Percentiles rank a stretch among this genome's conserved stretches.
These are phyloP conservation scores for Areca catechu DNA, from an alignment of 176 grass and related monocot genomes.

Conservation along the genomic window DNA sequence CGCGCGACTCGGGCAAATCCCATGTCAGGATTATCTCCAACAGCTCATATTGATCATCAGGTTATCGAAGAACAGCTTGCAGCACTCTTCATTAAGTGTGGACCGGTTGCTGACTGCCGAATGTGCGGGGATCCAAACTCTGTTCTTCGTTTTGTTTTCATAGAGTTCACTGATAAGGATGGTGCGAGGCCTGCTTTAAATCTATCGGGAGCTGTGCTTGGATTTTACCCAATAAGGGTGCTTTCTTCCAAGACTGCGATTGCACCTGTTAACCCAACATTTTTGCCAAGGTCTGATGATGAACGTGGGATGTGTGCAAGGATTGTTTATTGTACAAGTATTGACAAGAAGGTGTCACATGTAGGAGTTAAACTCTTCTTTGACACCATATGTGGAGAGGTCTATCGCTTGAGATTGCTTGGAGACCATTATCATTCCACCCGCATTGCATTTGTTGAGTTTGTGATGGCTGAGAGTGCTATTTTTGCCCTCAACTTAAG, in stretches of 20 bases:
- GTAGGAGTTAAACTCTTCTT: slow-evolving; percentile 98
- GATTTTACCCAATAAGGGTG: slow-evolving; percentile 91
- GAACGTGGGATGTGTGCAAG: slow-evolving; percentile 98
- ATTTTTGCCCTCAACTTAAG: no score
- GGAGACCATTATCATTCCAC: slow-evolving; percentile 98
- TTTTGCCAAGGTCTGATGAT: slow-evolving; percentile 94
- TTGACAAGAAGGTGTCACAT: slow-evolving; percentile 99
- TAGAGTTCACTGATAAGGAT: slow-evolving; percentile 99
- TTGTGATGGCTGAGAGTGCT: no score
- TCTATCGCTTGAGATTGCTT: slow-evolving; percentile 86
- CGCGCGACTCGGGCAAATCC: no score
- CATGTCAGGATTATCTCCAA: no score
- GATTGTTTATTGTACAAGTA: slow-evolving; percentile 98
- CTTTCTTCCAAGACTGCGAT: slow-evolving; percentile 98
- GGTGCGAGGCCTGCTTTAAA: slow-evolving; percentile 73
- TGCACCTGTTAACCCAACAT: slow-evolving; percentile 91
- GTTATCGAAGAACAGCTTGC: slow-evolving; percentile 97
- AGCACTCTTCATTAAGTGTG: slow-evolving; percentile 85
- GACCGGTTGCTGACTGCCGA: slow-evolving; percentile 97
- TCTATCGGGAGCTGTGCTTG: slow-evolving; percentile 87
- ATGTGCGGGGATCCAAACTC: slow-evolving; percentile 98
- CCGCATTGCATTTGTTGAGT: slow-evolving; percentile 96
- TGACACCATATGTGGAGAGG: slow-evolving; percentile 97
- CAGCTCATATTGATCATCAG: no score
- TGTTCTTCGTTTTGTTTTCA: slow-evolving; percentile 98